phyloP scores from a whole-genome alignment of 495 filamentous ascomycete species.

The Jackrogersella multiformis region DNA sequence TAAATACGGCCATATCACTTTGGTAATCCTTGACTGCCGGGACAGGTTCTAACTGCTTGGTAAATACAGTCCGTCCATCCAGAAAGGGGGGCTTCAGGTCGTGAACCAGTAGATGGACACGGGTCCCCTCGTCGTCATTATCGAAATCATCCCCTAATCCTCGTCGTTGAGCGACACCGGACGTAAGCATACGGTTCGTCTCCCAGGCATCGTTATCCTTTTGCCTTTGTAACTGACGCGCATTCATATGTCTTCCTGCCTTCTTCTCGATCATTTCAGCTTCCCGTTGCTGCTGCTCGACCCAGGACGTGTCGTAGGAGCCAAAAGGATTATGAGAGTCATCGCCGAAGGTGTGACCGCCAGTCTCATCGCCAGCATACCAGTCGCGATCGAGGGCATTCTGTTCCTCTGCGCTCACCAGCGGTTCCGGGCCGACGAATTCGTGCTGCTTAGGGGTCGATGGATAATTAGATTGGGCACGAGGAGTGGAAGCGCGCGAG shows the following conservation, averaged over 20 bases:
- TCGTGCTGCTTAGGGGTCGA: slow-evolving; percentile 61
- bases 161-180: slow-evolving; percentile 89
- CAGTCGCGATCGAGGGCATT: slow-evolving; percentile 86
- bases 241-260: slow-evolving; percentile 71
- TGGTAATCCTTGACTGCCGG: slow-evolving; percentile 93
- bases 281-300: slow-evolving; percentile 75
- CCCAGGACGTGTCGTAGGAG: slow-evolving; percentile 69
- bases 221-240: slow-evolving; percentile 81
- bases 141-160: slow-evolving; percentile 82
- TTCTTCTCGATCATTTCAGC: slow-evolving; percentile 77
- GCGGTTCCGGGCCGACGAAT: slow-evolving; percentile 63
- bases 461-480: slow-evolving; percentile 55
- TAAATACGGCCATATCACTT: slow-evolving; percentile 99
- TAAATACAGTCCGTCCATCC: slow-evolving; percentile 94
- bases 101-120: slow-evolving; percentile 91
- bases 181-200: slow-evolving; percentile 97
- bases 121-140: slow-evolving; percentile 90
- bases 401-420: slow-evolving; percentile 57
- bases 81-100: slow-evolving; percentile 95
- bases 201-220: slow-evolving; percentile 98
- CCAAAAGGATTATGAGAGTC: slow-evolving; percentile 70
- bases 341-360: slow-evolving; percentile 77
- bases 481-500: slow-evolving; percentile 60
- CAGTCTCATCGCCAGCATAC: slow-evolving; percentile 81
- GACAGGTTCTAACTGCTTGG: slow-evolving; percentile 95